Evolutionary conservation across 2,329 filamentous ascomycete species (phyloP).

Genomic region (Aspergillus proliferans): DNA sequence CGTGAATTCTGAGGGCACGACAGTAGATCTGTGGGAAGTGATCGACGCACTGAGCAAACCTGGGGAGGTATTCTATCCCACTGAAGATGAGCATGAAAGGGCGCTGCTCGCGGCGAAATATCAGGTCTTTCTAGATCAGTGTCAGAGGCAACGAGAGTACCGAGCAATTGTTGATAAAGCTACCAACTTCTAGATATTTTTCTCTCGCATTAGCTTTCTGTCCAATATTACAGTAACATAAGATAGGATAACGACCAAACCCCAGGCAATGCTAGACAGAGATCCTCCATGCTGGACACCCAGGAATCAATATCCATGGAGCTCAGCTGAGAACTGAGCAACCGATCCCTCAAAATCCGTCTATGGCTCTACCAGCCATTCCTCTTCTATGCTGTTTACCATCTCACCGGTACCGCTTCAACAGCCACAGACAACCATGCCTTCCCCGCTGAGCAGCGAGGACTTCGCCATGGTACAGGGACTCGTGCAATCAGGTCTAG

Average conservation of each 20-base stretch:
- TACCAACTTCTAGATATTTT: not conserved
- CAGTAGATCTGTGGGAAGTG: constrained; percentile 81
- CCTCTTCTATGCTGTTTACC: constrained; percentile 22
- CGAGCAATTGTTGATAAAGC: constrained; percentile 65
- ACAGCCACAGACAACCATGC: not conserved
- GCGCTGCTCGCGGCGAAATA: constrained; percentile 78
- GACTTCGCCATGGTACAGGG: constrained; percentile 5
- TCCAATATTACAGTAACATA: too few relatives aligned
- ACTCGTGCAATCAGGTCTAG: constrained; percentile 19
- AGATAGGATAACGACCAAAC: constrained; percentile 5
- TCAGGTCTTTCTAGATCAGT: constrained; percentile 82
- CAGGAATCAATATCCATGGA: constrained; percentile 14
- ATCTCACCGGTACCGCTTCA: not conserved
- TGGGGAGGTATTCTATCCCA: constrained; percentile 70
- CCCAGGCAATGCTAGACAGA: not conserved
- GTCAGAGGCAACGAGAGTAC: constrained; percentile 65
- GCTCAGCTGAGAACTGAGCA: constrained; percentile 22
- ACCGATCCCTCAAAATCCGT: constrained; percentile 21
- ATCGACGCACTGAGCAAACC: constrained; percentile 94
- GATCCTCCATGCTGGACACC: not conserved
- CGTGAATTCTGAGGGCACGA: constrained; percentile 64
- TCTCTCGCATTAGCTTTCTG: not conserved
- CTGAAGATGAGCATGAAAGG: constrained; percentile 64
- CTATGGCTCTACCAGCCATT: constrained; percentile 27
- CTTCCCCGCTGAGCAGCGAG: constrained; percentile 1